Evolutionary conservation across 169 alveolate species (phyloP), one percentile per base, ranked within the genome.

Genomic region (Cryptosporidium sp.): DNA sequence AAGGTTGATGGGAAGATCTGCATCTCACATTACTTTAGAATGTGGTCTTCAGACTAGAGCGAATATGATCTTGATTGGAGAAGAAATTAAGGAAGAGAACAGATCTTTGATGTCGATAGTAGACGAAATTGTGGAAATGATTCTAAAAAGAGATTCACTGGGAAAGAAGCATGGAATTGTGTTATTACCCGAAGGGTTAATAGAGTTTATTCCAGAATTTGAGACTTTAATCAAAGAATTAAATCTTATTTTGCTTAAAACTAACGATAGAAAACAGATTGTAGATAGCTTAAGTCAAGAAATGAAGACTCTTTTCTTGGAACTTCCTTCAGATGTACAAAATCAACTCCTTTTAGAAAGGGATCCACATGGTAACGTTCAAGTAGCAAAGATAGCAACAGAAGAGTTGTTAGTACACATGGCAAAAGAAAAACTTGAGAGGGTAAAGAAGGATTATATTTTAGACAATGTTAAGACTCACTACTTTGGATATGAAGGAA

Each of bases 361-460:
- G 86, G 98, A 96, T 85, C 98, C 98, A 26, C 98, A 96, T 85
- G 98, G 98, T 44, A 96, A 96, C 85, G 97, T 96, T 16, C 92
- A 94, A 85, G 97, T 96, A 1, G 95, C 98, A 21, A 94, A 94
- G 73, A 96, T 96, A 58, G 98, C 95, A 56, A 94, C 98, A 8
- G 98, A 96, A 85, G 92, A 93, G 39, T 91, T 96, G 29, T 69
- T 96, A 56, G 95, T 95, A 23, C 29, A 61, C 48, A 42, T 80
- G 73, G 75, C 89, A 23, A 80, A 39, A 23, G 68, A 60, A 65
- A 80, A 37, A 80, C 75, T 80, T 23, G 45, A 39, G 18, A 23
- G 0, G 45, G 39, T 80, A 18, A 75, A 75, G 16, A 80, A 80
- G 48, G 72, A 60, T 16, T 87, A 92, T 26, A 56, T 96, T 65